Evolutionary conservation across 164 flowering plant species (phyloP), one percentile per base, ranked within the genome.

Genomic region (Platanus orientalis): DNA sequence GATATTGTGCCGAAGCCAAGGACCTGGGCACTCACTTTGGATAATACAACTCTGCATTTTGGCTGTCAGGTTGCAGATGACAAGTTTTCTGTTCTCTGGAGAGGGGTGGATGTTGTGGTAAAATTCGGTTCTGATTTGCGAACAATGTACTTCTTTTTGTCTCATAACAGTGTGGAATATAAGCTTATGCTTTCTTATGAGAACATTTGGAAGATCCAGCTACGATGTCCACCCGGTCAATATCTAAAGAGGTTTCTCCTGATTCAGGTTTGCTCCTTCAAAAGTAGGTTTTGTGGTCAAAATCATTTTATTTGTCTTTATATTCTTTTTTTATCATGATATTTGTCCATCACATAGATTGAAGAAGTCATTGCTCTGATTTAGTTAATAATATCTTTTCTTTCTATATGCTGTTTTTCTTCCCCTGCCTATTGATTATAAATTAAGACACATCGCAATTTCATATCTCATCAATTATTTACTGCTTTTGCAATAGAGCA

Each of bases 131-230:
- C 56, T 52, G 78, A 78, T 24, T 34, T 66, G 20, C 42, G 65
- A 14, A 76, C 61, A 40, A 21, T 76, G 29, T 42, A 53, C 54
- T 73, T 76, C 63, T 12, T 63, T n/a, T 20, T 76, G 19, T 27
- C 73, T 45, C 6, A 54, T 40, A 9, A 5, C 9, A 36, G 34
- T 40, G 55, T 49, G 27, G 56, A 58, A 0, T 78, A 75, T 30
- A 72, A 67, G 66, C 75, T 78, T 56, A 76, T 83, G 62, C 81
- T 87, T 28, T 79, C 70, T 39, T 84, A 81, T 63, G 87, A 84
- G 45, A 79, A 73, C 57, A 78, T 89, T 47, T 88, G 90, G 90
- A 81, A 80, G 75, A 75, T 89, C 60, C 79, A 81, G 69, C 75
- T 88, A 9, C 80, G 76, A 55, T 69, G 70, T 27, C 82, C 86